Evolutionary conservation across 768 basidiomycete genomes (phyloP).

Genomic region (Sistotremastrum suecicum): DNA sequence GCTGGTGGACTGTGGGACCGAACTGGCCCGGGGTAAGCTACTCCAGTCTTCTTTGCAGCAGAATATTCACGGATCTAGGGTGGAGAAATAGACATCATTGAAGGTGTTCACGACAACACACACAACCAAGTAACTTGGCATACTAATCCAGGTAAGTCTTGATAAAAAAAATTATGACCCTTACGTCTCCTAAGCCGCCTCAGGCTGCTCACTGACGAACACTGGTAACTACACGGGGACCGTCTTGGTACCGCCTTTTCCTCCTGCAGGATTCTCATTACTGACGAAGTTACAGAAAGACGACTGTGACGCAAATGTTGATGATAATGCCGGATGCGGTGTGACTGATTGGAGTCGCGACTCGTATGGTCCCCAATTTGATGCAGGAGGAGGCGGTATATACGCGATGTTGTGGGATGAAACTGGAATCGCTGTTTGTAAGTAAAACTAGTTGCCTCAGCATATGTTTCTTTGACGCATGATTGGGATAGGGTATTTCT

Average conservation of each 20-base stretch:
- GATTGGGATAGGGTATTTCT: conserved; percentile 53
- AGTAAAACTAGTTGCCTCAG: conserved; percentile 16
- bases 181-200: neutral
- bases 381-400: conserved; percentile 66
- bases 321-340: conserved; percentile 61
- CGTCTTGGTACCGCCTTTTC: conserved; percentile 29
- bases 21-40: conserved; percentile 49
- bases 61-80: conserved; percentile 24
- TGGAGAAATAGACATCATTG: conserved; percentile 75
- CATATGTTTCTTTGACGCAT: conserved; percentile 2
- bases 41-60: neutral
- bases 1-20: neutral
- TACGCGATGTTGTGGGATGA: conserved; percentile 88
- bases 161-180: neutral
- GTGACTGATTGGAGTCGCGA: conserved; percentile 67
- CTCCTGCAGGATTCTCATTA: neutral
- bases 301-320: conserved; percentile 28
- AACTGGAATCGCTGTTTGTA: conserved; percentile 60
- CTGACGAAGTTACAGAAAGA: conserved; percentile 20
- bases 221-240: conserved; percentile 47
- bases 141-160: conserved; percentile 40
- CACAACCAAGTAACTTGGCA: conserved; percentile 82
- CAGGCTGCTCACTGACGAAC: conserved; percentile 46
- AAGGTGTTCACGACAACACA: conserved; percentile 73
- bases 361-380: conserved; percentile 76